These are phyloP conservation scores for Cryptosporidium viatorum DNA, from an alignment of 169 alveolate species.

Conservation along the genomic window DNA sequence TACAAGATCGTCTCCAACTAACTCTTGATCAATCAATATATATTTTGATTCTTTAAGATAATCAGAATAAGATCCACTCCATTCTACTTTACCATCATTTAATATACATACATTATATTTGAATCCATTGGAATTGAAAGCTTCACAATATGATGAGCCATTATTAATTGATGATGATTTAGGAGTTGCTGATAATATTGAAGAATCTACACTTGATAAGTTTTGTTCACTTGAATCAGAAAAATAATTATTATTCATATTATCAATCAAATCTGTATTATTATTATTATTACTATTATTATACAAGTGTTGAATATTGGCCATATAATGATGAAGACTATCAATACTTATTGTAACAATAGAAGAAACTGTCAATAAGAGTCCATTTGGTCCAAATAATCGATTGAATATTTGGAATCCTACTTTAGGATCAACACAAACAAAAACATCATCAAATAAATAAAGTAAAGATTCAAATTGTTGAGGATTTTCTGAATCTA, in stretches of 20 bases:
- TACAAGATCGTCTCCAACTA: not conserved
- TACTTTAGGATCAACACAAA: constrained; percentile 62
- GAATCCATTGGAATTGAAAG: not conserved
- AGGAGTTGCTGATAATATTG: not conserved
- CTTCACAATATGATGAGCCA: not conserved
- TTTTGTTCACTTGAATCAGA: not conserved
- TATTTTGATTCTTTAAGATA: constrained; percentile 22
- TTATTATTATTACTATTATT: not conserved
- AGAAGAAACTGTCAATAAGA: constrained; percentile 23
- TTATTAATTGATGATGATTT: not conserved
- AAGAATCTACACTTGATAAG: too few relatives aligned
- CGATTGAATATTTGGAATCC: constrained; percentile 61
- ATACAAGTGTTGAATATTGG: not conserved
- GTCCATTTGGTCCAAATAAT: constrained; percentile 60
- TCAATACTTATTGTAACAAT: constrained; percentile 46
- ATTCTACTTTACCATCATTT: constrained; percentile 42
- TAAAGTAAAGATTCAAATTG: constrained; percentile 42
- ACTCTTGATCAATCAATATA: not conserved
- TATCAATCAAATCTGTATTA: not conserved
- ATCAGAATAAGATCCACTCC: constrained; percentile 63
- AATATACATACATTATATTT: constrained; percentile 42
- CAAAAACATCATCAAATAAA: constrained; percentile 63
- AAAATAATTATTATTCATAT: not conserved
- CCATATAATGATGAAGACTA: constrained; percentile 68
- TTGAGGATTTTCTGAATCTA: constrained; percentile 15